phyloP scores from a whole-genome alignment of 176 grass and related monocot species.

The Avena eriantha region DNA sequence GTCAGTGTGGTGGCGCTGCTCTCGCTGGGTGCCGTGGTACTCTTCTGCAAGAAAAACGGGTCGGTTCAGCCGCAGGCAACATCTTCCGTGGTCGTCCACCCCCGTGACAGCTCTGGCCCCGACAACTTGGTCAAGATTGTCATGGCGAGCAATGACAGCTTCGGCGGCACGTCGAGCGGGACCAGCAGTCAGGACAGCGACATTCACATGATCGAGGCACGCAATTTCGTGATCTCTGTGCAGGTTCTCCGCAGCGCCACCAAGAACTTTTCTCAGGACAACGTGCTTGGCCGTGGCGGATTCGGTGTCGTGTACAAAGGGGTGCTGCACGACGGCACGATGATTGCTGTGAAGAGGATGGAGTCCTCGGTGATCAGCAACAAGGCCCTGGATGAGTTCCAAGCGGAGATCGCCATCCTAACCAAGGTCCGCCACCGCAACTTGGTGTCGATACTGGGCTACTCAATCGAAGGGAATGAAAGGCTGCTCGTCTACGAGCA shows the following conservation, averaged over 20 bases:
- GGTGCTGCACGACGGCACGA: slow-evolving; percentile 79
- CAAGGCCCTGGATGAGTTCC: slow-evolving; percentile 95
- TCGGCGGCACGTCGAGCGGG: slow-evolving; percentile 36
- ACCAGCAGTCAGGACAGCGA: slow-evolving; percentile 44
- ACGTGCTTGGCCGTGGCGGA: slow-evolving; percentile 83
- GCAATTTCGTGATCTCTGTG: slow-evolving; percentile 72
- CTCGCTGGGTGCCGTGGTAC: not conserved
- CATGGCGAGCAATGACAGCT: slow-evolving; percentile 46
- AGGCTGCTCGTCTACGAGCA: slow-evolving; percentile 93
- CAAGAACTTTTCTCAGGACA: slow-evolving; percentile 72
- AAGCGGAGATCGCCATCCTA: slow-evolving; percentile 83
- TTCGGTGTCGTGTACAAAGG: slow-evolving; percentile 93
- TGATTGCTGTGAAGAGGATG: slow-evolving; percentile 98
- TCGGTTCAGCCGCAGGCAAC: slow-evolving; percentile 15
- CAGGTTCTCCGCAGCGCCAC: slow-evolving; percentile 78
- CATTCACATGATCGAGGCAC: slow-evolving; percentile 56
- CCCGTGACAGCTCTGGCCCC: slow-evolving; percentile 49
- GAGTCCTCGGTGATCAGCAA: slow-evolving; percentile 77
- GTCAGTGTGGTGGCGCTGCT: slow-evolving; percentile 41
- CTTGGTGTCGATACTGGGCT: slow-evolving; percentile 90
- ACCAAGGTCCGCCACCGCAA: slow-evolving; percentile 97
- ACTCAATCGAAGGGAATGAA: slow-evolving; percentile 74
- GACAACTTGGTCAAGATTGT: slow-evolving; percentile 75
- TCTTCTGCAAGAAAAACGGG: slow-evolving; percentile 49
- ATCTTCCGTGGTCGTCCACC: slow-evolving; percentile 63